Evolutionary conservation across 2,329 filamentous ascomycete genomes (phyloP).

Genomic region (Myriosclerotinia curreyana): DNA sequence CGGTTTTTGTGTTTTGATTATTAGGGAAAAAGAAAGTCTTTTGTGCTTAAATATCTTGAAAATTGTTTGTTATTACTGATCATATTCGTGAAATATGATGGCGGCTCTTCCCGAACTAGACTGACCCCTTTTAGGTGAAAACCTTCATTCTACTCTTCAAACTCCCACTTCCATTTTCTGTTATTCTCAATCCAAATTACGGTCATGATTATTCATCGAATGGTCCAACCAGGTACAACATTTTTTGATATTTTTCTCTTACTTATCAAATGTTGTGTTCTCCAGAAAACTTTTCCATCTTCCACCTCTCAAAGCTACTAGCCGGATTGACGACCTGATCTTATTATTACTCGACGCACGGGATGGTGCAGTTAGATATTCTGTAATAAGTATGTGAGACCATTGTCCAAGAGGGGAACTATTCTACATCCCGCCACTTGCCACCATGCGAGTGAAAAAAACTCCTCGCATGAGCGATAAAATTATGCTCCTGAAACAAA

Average conservation of each 20-base stretch:
- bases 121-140: not conserved
- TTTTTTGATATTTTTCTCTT: not conserved
- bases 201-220: not conserved
- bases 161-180: not conserved
- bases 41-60: not conserved
- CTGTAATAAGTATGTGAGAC: slow-evolving; percentile 15
- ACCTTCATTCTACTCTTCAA: not conserved
- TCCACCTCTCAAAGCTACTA: slow-evolving; percentile 19
- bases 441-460: slow-evolving; percentile 23
- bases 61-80: slow-evolving; percentile 15
- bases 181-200: not conserved
- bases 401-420: slow-evolving; percentile 1
- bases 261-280: slow-evolving; percentile 20
- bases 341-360: slow-evolving; percentile 19
- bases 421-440: slow-evolving; percentile 10
- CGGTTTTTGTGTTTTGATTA: not conserved
- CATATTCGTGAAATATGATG: slow-evolving; percentile 18
- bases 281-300: not conserved
- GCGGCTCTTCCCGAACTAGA: slow-evolving; percentile 3
- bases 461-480: slow-evolving; percentile 21
- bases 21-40: not conserved
- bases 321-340: slow-evolving; percentile 13
- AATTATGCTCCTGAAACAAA: slow-evolving; percentile 20
- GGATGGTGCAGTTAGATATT: slow-evolving; percentile 15
- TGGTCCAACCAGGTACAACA: slow-evolving; percentile 3